These are phyloP conservation scores for Alternaria postmessia DNA, from an alignment of 2,329 filamentous ascomycete genomes.

Conservation along the genomic window DNA sequence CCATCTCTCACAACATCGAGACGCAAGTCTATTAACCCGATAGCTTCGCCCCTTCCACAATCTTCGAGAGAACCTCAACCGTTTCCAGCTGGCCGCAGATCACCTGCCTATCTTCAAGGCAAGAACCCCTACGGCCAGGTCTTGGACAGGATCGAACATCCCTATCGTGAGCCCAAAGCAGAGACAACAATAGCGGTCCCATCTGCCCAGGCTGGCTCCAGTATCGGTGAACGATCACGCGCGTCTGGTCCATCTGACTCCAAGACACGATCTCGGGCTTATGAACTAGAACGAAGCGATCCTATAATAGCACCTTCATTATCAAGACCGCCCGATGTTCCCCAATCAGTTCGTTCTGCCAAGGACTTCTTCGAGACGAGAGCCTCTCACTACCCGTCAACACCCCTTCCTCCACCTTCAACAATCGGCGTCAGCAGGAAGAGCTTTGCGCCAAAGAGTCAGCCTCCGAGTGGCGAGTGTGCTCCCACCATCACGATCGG, in stretches of 20 bases:
- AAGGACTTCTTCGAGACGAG: slow-evolving; percentile 44
- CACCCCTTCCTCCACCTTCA: slow-evolving; percentile 22
- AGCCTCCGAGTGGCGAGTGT: not conserved
- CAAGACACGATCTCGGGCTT: slow-evolving; percentile 25
- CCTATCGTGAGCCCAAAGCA: slow-evolving; percentile 25
- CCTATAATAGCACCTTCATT: slow-evolving; percentile 10
- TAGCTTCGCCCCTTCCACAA: slow-evolving; percentile 12
- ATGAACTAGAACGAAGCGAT: slow-evolving; percentile 4
- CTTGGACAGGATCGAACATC: slow-evolving; percentile 32
- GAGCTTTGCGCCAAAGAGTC: slow-evolving; percentile 3
- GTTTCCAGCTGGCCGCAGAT: slow-evolving; percentile 22
- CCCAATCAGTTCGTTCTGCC: slow-evolving; percentile 35
- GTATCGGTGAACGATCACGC: slow-evolving; percentile 27
- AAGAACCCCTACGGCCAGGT: slow-evolving; percentile 47
- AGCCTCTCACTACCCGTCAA: slow-evolving; percentile 23
- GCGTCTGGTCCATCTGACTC: slow-evolving; percentile 29
- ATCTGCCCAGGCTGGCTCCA: slow-evolving; percentile 34
- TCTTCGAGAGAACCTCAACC: slow-evolving; percentile 14
- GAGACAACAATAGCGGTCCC: slow-evolving; percentile 12
- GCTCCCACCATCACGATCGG: slow-evolving; percentile 17
- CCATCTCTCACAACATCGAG: slow-evolving; percentile 11
- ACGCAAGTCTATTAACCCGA: slow-evolving; percentile 16
- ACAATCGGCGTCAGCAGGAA: slow-evolving; percentile 11
- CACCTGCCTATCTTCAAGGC: slow-evolving; percentile 39
- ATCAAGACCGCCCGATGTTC: slow-evolving; percentile 20